Percentiles rank a stretch among this genome's conserved stretches.
These are phyloP conservation scores for Posidonia oceanica DNA, from an alignment of 116 monocot genomes.

Conservation along the genomic window DNA sequence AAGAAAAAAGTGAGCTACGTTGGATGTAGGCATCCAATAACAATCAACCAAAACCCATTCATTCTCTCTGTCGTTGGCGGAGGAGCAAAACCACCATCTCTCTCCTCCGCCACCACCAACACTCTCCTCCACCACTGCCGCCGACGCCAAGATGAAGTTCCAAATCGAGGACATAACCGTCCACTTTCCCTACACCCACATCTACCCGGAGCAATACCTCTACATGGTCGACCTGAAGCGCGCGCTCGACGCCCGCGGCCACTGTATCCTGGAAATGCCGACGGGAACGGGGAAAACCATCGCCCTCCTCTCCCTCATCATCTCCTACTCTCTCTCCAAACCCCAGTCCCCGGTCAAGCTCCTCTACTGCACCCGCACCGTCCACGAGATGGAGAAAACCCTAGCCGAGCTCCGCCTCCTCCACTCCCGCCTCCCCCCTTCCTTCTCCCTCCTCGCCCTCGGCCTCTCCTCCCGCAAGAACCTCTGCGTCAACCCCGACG, in stretches of 20 bases:
- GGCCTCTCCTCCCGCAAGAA: constrained; percentile 92
- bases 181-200: constrained; percentile 86
- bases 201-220: constrained; percentile 93
- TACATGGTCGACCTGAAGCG: constrained; percentile 99
- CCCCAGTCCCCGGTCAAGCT: constrained; percentile 44
- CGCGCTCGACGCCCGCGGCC: constrained; percentile 82
- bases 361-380: constrained; percentile 97
- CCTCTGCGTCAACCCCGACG: constrained; percentile 76
- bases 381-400: constrained; percentile 99
- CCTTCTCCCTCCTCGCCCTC: constrained; percentile 48
- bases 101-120: no score
- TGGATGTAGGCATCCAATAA: no score
- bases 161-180: constrained; percentile 75
- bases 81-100: no score
- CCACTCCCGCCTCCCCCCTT: constrained; percentile 25
- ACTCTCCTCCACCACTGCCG: no score
- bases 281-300: constrained; percentile 97
- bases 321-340: constrained; percentile 51
- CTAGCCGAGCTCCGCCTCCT: constrained; percentile 92
- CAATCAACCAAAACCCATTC: no score
- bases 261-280: constrained; percentile 97
- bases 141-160: constrained; percentile 48
- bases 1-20: no score
- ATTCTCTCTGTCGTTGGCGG: no score
- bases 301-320: constrained; percentile 92